Evolutionary conservation across 2,329 filamentous ascomycete genomes (phyloP), one percentile per base, ranked within the genome.

Genomic region (Hymenotorrendiella dingleyae): DNA sequence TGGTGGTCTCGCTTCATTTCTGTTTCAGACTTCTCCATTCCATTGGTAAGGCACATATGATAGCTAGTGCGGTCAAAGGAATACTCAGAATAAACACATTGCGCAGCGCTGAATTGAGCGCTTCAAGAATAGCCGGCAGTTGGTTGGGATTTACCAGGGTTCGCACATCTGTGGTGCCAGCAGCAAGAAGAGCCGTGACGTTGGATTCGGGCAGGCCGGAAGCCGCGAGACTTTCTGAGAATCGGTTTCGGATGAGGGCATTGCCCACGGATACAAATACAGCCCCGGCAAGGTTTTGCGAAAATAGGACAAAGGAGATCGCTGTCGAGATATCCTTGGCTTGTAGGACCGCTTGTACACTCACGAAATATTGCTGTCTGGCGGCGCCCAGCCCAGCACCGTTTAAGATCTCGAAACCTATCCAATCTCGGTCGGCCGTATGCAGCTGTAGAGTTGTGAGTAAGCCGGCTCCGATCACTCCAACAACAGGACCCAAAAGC

Each of bases 261-360:
- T 70, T 68, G 4, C 66, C 68, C 21, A 68, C 64, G 4, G 67
- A 67, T n/a, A 71, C 63, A 48, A 71, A 71, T 8, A 71, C 50
- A 2, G 69, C 66, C n/a, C 67, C 69, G 5, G 67, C 67, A 1
- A 72, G 58, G 11, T 62, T 65, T 47, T 70, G 67, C 11, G 61
- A 58, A 3, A 65, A 64, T n/a, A 71, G 60, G 8, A 71, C 62
- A 4, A 61, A 55, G 0, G 67, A 62, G 2, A 65, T 69, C 33
- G 67, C 69, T n/a, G 69, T 62, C 0, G 68, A 58, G 4, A 71
- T 53, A 34, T 71, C 66, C 0, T 63, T 58, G 2, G 58, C 44
- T 3, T 50, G 53, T n/a, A 62, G 48, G 3, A 58, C 55, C 6
- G 50, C 53, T 36, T 62, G 58, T 1, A 56, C 52, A 12, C 57